These are phyloP conservation scores for Polytrichum formosum DNA, from an alignment of 225 moss, liverwort and hornwort species.

Conservation along the genomic window DNA sequence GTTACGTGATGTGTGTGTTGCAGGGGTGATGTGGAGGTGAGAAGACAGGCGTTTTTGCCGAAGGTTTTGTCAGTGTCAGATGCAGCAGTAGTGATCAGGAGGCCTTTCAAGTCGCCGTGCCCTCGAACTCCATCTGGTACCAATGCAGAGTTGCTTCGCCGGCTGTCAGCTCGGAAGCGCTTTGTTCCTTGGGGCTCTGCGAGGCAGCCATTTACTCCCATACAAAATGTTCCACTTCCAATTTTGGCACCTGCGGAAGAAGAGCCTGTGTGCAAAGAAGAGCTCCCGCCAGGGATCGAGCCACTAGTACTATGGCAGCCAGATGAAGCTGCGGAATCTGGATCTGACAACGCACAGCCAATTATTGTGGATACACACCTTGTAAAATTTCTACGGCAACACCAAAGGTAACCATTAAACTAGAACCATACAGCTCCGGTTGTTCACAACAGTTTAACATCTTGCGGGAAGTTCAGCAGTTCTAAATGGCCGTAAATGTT, in stretches of 20 bases:
- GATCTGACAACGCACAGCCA: constrained; percentile 41
- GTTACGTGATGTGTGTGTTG: constrained; percentile 10
- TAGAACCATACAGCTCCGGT: too few species aligned
- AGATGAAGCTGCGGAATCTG: constrained; percentile 43
- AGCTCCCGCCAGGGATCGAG: constrained; percentile 84
- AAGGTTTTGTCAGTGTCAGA: constrained; percentile 80
- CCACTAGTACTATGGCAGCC: constrained; percentile 91
- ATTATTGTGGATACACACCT: constrained; percentile 82
- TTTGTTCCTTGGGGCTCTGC: constrained; percentile 80
- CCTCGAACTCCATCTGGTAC: constrained; percentile 46
- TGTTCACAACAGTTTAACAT: too few species aligned
- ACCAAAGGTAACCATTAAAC: constrained; percentile 60
- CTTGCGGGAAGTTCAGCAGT: too few species aligned
- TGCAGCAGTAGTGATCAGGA: constrained; percentile 80
- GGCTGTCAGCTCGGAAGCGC: constrained; percentile 83
- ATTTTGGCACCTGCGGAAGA: constrained; percentile 35
- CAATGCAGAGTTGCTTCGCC: constrained; percentile 71
- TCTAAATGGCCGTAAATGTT: too few species aligned
- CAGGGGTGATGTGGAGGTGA: constrained; percentile 86
- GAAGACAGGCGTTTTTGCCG: constrained; percentile 78
- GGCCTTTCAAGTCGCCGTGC: constrained; percentile 91
- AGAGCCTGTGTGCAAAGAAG: constrained; percentile 51
- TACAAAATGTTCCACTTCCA: constrained; percentile 54
- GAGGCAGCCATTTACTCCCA: constrained; percentile 59
- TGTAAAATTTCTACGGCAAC: constrained; percentile 77